Conservation (phyloP, 768 basidiomycete genomes). For the Suillus spraguei region DNA sequence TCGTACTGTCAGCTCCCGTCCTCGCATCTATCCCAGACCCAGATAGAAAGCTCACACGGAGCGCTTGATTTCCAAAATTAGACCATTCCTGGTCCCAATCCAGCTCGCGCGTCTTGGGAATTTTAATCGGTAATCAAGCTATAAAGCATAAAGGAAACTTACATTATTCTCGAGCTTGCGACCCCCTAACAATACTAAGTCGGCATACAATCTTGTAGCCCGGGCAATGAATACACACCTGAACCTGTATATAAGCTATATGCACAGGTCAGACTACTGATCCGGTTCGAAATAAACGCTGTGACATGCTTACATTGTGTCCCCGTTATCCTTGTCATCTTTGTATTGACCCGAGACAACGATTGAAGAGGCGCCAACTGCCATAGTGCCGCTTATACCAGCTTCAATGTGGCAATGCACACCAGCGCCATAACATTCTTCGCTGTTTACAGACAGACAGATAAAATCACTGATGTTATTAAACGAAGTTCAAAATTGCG, state of each 20-base stretch:
- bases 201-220: background rate
- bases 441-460: background rate
- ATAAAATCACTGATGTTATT: conserved; percentile 4
- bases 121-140: background rate
- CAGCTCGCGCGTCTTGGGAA: conserved; percentile 24
- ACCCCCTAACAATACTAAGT: conserved; percentile 18
- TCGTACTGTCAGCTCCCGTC: background rate
- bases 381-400: conserved; percentile 25
- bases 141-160: conserved; percentile 2
- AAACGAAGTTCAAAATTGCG: background rate
- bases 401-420: conserved; percentile 18
- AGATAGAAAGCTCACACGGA: conserved; percentile 18
- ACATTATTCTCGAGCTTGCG: conserved; percentile 6
- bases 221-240: conserved; percentile 5
- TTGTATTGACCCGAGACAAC: conserved; percentile 21
- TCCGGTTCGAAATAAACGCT: too few species aligned
- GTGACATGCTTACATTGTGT: conserved; percentile 23
- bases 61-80: conserved; percentile 9
- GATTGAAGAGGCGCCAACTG: conserved; percentile 20
- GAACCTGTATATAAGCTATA: conserved; percentile 30
- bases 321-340: conserved; percentile 28
- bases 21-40: background rate
- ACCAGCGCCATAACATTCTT: conserved; percentile 15
- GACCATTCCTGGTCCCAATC: conserved; percentile 26
- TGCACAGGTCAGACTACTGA: conserved; percentile 6